Conservation (phyloP, 1,139 yeast genomes). For the Yamadazyma taylorii region DNA sequence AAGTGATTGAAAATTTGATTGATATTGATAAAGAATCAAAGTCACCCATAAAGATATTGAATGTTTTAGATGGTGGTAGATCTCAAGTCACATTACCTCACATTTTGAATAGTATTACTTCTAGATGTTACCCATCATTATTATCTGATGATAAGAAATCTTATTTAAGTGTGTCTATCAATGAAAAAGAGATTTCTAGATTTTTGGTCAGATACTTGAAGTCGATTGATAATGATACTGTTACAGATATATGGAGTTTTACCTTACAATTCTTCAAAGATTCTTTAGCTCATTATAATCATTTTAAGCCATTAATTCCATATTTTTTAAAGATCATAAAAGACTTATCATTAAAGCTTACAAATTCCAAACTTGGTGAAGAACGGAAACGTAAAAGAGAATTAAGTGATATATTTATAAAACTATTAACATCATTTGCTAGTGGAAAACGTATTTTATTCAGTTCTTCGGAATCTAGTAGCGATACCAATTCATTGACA, state of each 20-base stretch:
- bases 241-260: constrained; percentile 72
- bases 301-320: constrained; percentile 52
- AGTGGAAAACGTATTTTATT: constrained; percentile 18
- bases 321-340: constrained; percentile 51
- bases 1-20: constrained; percentile 67
- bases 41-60: constrained; percentile 50
- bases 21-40: constrained; percentile 26
- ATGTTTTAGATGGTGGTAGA: constrained; percentile 82
- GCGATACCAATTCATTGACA: constrained; percentile 2
- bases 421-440: constrained; percentile 43
- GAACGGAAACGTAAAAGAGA: constrained; percentile 64
- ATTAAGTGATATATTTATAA: constrained; percentile 60
- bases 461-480: constrained; percentile 7
- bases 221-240: constrained; percentile 70
- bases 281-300: constrained; percentile 45
- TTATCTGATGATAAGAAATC: constrained; percentile 39
- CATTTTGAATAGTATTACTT: constrained; percentile 54
- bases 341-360: constrained; percentile 55
- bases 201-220: constrained; percentile 61
- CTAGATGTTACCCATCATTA: constrained; percentile 32
- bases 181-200: constrained; percentile 41
- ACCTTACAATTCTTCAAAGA: constrained; percentile 61
- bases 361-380: constrained; percentile 60
- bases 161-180: constrained; percentile 41
- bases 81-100: constrained; percentile 75